Conservation (phyloP, 768 basidiomycete genomes). For the Tylopilus vinaceipallidus region DNA sequence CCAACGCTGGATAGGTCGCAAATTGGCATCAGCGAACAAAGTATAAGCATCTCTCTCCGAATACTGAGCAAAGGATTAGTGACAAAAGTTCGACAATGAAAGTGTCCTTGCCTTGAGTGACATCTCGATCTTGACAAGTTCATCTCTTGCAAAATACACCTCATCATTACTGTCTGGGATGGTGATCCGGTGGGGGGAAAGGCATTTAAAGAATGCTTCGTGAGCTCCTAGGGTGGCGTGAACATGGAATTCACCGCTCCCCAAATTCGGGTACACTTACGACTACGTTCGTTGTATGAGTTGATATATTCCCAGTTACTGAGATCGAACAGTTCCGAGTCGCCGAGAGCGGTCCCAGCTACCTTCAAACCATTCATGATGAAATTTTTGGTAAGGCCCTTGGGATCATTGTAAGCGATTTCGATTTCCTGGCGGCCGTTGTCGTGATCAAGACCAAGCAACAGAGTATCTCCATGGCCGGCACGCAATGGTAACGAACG, state of each 20-base stretch:
- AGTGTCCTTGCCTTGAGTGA: conserved; percentile 69
- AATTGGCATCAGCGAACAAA: conserved; percentile 69
- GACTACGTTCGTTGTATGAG: conserved; percentile 52
- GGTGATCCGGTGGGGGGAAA: conserved; percentile 51
- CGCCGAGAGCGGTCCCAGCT: conserved; percentile 66
- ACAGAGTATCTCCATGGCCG: conserved; percentile 73
- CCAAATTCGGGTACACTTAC: conserved; percentile 31
- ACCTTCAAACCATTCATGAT: conserved; percentile 82
- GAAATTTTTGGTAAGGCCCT: conserved; percentile 70
- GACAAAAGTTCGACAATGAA: not conserved
- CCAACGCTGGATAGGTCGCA: conserved; percentile 90
- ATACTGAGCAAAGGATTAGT: conserved; percentile 50
- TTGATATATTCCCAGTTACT: conserved; percentile 75
- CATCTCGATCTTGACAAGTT: conserved; percentile 82
- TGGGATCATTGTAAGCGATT: conserved; percentile 80
- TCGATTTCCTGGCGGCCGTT: conserved; percentile 72
- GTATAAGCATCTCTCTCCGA: conserved; percentile 66
- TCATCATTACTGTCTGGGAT: conserved; percentile 45
- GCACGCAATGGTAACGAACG: conserved; percentile 73
- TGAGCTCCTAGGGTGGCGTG: conserved; percentile 58
- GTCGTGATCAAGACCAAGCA: conserved; percentile 90
- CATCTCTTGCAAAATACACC: conserved; percentile 61
- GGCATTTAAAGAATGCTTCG: conserved; percentile 80
- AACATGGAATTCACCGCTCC: not conserved
- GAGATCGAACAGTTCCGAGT: conserved; percentile 60